Conservation (phyloP, 441 rosid genomes). For the Theobroma grandiflorum region DNA sequence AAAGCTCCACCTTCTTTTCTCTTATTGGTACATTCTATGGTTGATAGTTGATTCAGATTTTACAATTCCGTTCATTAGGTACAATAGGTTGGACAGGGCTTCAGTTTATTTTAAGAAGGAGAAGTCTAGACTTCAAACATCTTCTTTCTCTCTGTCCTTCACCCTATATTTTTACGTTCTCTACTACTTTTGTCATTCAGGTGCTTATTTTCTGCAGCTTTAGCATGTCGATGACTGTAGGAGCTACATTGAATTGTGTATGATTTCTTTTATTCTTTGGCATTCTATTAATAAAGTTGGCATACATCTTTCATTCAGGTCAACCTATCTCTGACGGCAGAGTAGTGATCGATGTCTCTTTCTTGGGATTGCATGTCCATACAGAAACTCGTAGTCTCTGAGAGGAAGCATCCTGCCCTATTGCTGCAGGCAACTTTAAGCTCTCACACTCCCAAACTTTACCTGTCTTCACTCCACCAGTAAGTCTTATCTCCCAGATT, state of each 20-base stretch:
- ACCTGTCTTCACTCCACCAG: slow-evolving; percentile 1
- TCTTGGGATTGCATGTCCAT: background rate
- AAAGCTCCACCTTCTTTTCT: background rate
- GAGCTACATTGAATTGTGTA: background rate
- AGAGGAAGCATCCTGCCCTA: background rate
- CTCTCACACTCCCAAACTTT: slow-evolving; percentile 8
- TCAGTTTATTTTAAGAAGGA: too few relatives aligned
- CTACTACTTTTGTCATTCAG: background rate
- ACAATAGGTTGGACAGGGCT: background rate
- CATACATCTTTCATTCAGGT: background rate
- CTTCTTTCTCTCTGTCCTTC: background rate
- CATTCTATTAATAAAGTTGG: background rate
- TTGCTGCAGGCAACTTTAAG: background rate
- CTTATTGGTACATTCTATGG: background rate
- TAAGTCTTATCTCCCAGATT: background rate
- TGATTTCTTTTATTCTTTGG: background rate
- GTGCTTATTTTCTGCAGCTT: background rate
- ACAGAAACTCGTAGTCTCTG: background rate
- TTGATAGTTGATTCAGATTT: background rate
- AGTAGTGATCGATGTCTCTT: slow-evolving; percentile 2
- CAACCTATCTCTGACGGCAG: background rate
- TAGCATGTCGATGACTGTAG: background rate
- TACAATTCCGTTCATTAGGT: background rate
- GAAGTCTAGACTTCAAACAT: too few relatives aligned
- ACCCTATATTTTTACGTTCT: background rate